Conservation (phyloP, 176 grass and related monocot species). For the Eragrostis curvula region DNA sequence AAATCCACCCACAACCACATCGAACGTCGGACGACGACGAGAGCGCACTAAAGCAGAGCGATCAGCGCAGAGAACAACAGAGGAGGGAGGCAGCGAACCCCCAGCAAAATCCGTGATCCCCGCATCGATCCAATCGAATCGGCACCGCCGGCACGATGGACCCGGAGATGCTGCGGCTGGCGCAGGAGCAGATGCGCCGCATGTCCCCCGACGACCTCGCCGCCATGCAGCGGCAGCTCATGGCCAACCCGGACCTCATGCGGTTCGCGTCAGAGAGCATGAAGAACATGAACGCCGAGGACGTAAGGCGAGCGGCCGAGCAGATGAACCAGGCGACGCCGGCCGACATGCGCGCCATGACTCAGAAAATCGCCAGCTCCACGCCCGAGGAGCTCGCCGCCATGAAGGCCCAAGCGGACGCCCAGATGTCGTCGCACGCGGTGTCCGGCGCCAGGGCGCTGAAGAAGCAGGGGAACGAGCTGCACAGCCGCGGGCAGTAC, state of each 20-base stretch:
- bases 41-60: too few relatives aligned
- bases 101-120: neutral
- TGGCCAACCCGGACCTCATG: constrained; percentile 87
- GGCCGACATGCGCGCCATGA: constrained; percentile 84
- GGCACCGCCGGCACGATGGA: constrained; percentile 88
- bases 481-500: constrained; percentile 81
- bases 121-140: constrained; percentile 10
- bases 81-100: neutral
- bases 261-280: constrained; percentile 86
- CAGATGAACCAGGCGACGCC: constrained; percentile 72
- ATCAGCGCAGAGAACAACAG: too few relatives aligned
- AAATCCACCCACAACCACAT: too few relatives aligned
- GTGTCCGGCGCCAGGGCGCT: constrained; percentile 70
- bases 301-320: constrained; percentile 75
- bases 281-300: constrained; percentile 82
- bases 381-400: constrained; percentile 83
- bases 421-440: constrained; percentile 63
- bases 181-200: constrained; percentile 96
- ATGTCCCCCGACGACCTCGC: constrained; percentile 87
- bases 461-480: constrained; percentile 92
- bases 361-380: constrained; percentile 73
- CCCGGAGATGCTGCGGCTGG: constrained; percentile 82
- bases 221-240: constrained; percentile 93
- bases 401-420: constrained; percentile 82
- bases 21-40: too few relatives aligned